Evolutionary conservation across 2,329 filamentous ascomycete species (phyloP), one percentile per base, ranked within the genome.

Genomic region (Penicillium sp.): DNA sequence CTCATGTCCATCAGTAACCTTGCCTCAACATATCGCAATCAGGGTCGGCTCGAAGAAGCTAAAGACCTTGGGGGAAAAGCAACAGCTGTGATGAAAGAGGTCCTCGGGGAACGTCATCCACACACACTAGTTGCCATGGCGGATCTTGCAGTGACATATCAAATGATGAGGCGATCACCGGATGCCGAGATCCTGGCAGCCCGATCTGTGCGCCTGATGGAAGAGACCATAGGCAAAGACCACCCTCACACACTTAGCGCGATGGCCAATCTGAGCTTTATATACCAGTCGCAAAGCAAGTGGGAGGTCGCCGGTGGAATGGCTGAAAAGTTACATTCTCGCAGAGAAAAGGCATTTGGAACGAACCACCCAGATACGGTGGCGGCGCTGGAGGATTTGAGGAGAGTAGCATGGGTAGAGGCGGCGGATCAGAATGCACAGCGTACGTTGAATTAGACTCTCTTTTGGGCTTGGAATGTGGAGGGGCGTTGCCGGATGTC

Each of bases 1-100:
- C 43, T 64, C 3, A 59, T 63, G 56, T 61, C 62, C 10, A 50
- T 63, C 17, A 51, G 49, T 19, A 63, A 64, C 21, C 61, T 64
- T 43, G 62, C 54, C 4, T 61, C 61, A 8, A 58, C 61, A 25
- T 58, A 46, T 19, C 56, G 57, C 7, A 48, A 47, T n/a, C 60
- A 52, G 12, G 60, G 56, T n/a, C 49, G 38, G 4, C 27, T 62
- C 10, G 54, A 57, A 37, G 60, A 60, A 42, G 62, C 62, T 13
- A 55, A 56, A 38, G 29, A 56, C 0, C 58, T 64, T 4, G 60
- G 62, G 1, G 50, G 49, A 17, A 59, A 58, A 21, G 57, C 56
- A 19, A 53, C 50, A 25, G 10, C 19, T 2, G 49, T 38, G 2
- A 23, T 59, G 49, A 59, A 47, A 35, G 49, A 59, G 23, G 45